Evolutionary conservation across 768 basidiomycete species (phyloP), one percentile per base, ranked within the genome.

Genomic region (Cyathus striatus): DNA sequence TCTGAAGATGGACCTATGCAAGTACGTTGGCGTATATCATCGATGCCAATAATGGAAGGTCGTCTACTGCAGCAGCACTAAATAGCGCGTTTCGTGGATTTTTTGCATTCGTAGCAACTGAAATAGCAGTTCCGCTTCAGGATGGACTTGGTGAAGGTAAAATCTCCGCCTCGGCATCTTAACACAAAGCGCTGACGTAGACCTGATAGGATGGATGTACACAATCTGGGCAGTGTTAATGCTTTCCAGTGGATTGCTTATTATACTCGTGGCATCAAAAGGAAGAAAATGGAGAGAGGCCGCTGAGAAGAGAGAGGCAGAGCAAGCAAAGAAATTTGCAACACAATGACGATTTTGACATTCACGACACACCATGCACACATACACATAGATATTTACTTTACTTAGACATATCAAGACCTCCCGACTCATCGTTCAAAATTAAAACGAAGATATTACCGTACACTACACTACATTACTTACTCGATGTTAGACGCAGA

Each of bases 1-100:
- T 32, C 16, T 4, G 16, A 32, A 32, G 30, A 12, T 32, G 30
- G 30, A 32, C 82, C 38, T 85, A 86, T 55, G 63, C 79, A 13
- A 79, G 79, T 39, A 83, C 86, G 0, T 63, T 94, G 23, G 85
- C 91, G 0, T 94, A 92, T 52, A 70, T 93, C 24, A 89, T 93
- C 13, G 91, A 96, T 52, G 79, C 89, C 4, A 96, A 94, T 57
- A 68, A 72, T 5, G 92, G 91, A 6, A 76, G 86, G 22, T 87
- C 87, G 2, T 79, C 84, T 3, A 78, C 78, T 2, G 89, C 86
- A 1, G 76, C 80, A 5, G 89, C 90, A 0, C 64, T 74, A 22
- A 94, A 94, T 59, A 86, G 84, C 44, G 75, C 75, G 23, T 86
- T 86, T 59, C 76, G 91, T 38, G 89, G 91, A 0, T 34, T 73